Evolutionary conservation across 1,284 basidiomycete genomes (phyloP).

Genomic region (Cystobasidiaceae sp.): DNA sequence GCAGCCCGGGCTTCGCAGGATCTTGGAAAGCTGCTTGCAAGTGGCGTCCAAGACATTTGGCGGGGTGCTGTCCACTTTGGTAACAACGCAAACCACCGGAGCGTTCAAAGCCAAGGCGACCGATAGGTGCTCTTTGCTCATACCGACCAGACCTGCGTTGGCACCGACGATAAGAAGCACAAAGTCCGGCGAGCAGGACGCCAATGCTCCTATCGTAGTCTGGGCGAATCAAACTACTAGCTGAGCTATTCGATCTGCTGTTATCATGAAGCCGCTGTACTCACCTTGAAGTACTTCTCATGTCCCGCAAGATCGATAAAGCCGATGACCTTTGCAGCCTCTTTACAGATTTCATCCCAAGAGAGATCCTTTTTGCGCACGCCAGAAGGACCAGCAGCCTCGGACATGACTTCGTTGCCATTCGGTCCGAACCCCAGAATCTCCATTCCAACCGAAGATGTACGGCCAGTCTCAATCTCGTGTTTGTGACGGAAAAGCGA

Average conservation of each 20-base stretch:
- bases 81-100: conserved; percentile 57
- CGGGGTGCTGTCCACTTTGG: conserved; percentile 87
- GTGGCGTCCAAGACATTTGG: conserved; percentile 84
- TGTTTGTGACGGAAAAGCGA: conserved; percentile 95
- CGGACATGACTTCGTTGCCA: conserved; percentile 58
- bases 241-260: conserved; percentile 52
- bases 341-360: conserved; percentile 93
- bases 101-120: conserved; percentile 90
- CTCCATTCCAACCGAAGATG: conserved; percentile 93
- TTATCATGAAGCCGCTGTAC: too few species aligned
- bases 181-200: conserved; percentile 89
- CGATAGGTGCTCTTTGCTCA: conserved; percentile 69
- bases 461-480: conserved; percentile 91
- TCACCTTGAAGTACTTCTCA: conserved; percentile 30
- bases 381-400: conserved; percentile 4
- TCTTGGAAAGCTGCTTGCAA: conserved; percentile 85
- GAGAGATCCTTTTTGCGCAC: conserved; percentile 67
- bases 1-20: conserved; percentile 88
- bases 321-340: conserved; percentile 73
- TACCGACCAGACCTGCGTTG: conserved; percentile 85
- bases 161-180: conserved; percentile 94
- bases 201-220: conserved; percentile 91
- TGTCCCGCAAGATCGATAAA: conserved; percentile 39
- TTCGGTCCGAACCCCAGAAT: conserved; percentile 50
- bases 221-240: conserved; percentile 52